Conservation (phyloP, 2,329 filamentous ascomycete genomes). For the Akanthomyces lecanii region DNA sequence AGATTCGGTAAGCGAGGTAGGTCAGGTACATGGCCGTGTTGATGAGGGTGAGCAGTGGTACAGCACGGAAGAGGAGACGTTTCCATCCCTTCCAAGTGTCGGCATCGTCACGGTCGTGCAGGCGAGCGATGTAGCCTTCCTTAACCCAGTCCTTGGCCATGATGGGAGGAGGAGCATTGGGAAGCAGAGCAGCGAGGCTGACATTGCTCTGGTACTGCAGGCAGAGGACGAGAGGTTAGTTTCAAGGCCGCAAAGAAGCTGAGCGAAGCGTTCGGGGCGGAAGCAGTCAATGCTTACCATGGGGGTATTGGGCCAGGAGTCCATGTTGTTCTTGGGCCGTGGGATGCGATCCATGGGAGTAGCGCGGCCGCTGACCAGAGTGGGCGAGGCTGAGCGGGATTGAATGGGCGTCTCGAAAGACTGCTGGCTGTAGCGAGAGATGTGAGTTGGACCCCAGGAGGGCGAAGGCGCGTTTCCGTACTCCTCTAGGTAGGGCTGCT, state of each 20-base stretch:
- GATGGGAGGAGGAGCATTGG: slow-evolving; percentile 26
- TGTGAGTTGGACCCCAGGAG: slow-evolving; percentile 17
- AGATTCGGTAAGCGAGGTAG: slow-evolving; percentile 49
- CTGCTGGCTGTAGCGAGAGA: slow-evolving; percentile 20
- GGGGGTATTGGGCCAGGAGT: slow-evolving; percentile 24
- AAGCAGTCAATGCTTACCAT: slow-evolving; percentile 22
- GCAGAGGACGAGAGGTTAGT: slow-evolving; percentile 1
- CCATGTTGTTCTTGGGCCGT: slow-evolving; percentile 21
- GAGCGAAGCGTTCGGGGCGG: neutral
- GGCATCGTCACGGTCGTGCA: slow-evolving; percentile 40
- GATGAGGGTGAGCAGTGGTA: slow-evolving; percentile 36
- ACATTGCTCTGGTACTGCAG: slow-evolving; percentile 40
- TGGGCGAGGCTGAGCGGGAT: slow-evolving; percentile 28
- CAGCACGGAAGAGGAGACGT: slow-evolving; percentile 35
- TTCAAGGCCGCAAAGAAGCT: neutral
- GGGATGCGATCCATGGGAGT: slow-evolving; percentile 24
- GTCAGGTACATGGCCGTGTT: slow-evolving; percentile 40
- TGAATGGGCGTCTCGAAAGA: slow-evolving; percentile 20
- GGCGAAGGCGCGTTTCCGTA: slow-evolving; percentile 21
- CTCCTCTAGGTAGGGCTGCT: slow-evolving; percentile 23
- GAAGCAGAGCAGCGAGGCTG: slow-evolving; percentile 38
- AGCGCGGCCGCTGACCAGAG: slow-evolving; percentile 27
- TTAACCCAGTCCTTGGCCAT: slow-evolving; percentile 32
- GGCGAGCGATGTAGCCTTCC: slow-evolving; percentile 32
- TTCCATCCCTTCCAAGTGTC: slow-evolving; percentile 45